phyloP scores from a whole-genome alignment of 768 basidiomycete genomes.

The Boletus barrowsii region DNA sequence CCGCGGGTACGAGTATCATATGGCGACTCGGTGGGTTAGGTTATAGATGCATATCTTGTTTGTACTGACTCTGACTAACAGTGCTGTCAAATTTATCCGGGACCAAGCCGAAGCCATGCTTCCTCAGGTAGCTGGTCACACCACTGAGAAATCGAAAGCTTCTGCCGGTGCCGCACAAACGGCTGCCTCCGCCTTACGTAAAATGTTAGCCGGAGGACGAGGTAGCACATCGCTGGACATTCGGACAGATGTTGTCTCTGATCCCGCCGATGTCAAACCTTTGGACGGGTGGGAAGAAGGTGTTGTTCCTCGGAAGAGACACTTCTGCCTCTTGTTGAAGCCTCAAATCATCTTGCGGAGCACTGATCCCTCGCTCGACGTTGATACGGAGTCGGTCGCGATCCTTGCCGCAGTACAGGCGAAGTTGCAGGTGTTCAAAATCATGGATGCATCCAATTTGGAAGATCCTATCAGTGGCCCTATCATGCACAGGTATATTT shows the following conservation, averaged over 20 bases:
- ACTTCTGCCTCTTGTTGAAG: constrained; percentile 85
- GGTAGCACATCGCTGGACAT: constrained; percentile 43
- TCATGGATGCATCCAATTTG: constrained; percentile 74
- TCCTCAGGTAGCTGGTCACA: constrained; percentile 11
- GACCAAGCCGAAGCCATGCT: constrained; percentile 63
- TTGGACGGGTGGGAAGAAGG: constrained; percentile 72
- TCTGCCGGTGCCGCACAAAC: constrained; percentile 51
- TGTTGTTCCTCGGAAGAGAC: constrained; percentile 63
- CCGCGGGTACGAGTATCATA: constrained; percentile 80
- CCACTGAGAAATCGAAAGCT: constrained; percentile 27
- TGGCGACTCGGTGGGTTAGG: constrained; percentile 69
- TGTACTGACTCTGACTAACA: constrained; percentile 26
- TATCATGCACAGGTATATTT: constrained; percentile 74
- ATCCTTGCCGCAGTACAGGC: constrained; percentile 78
- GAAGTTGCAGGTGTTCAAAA: constrained; percentile 71
- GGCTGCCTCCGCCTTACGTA: constrained; percentile 65
- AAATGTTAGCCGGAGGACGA: constrained; percentile 56
- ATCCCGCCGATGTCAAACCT: constrained; percentile 47
- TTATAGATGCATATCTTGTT: constrained; percentile 1
- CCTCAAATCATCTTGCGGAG: constrained; percentile 84
- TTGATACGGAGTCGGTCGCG: constrained; percentile 51
- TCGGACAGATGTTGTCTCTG: constrained; percentile 27
- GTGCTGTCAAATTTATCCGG: constrained; percentile 83
- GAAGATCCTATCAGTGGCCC: constrained; percentile 84
- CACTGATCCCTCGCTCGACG: constrained; percentile 38